phyloP scores from a whole-genome alignment of 495 filamentous ascomycete species.

The Cercophora sp. region DNA sequence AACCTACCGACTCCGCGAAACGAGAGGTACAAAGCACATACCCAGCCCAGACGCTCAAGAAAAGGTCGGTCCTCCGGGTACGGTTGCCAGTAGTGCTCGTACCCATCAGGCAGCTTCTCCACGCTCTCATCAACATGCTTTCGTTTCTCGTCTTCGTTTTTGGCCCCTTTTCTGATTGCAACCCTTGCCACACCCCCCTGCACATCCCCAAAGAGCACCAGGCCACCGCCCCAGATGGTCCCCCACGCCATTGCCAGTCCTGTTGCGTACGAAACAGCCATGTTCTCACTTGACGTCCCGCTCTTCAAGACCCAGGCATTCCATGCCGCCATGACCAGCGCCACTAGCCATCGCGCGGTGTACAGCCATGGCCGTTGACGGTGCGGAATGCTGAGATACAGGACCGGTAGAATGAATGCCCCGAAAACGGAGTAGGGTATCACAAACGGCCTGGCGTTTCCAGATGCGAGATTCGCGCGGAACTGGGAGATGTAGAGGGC shows the following conservation, averaged over 20 bases:
- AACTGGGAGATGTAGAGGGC: conserved; percentile 14
- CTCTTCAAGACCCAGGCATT: conserved; percentile 38
- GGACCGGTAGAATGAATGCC: conserved; percentile 44
- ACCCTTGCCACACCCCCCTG: conserved; percentile 68
- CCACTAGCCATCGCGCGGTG: conserved; percentile 49
- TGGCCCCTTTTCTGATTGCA: conserved; percentile 31
- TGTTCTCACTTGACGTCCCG: conserved; percentile 46
- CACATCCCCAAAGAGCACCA: conserved; percentile 61
- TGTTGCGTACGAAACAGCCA: conserved; percentile 61
- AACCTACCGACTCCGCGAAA: conserved; percentile 57
- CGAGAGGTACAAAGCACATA: conserved; percentile 60
- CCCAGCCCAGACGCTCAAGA: conserved; percentile 66
- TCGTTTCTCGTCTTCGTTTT: conserved; percentile 7
- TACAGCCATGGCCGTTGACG: conserved; percentile 44
- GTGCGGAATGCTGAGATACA: conserved; percentile 60
- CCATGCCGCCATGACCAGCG: conserved; percentile 36
- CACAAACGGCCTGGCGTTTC: conserved; percentile 48
- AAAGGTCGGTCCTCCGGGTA: conserved; percentile 58
- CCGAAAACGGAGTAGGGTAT: conserved; percentile 52
- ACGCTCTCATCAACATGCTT: conserved; percentile 28
- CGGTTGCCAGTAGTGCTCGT: conserved; percentile 64
- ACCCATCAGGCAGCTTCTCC: conserved; percentile 16
- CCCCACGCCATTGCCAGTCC: conserved; percentile 65
- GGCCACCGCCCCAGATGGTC: conserved; percentile 57
- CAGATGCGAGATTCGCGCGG: conserved; percentile 18